Evolutionary conservation across 176 grass and related monocot species (phyloP).

Genomic region (Elymus sibiricus): DNA sequence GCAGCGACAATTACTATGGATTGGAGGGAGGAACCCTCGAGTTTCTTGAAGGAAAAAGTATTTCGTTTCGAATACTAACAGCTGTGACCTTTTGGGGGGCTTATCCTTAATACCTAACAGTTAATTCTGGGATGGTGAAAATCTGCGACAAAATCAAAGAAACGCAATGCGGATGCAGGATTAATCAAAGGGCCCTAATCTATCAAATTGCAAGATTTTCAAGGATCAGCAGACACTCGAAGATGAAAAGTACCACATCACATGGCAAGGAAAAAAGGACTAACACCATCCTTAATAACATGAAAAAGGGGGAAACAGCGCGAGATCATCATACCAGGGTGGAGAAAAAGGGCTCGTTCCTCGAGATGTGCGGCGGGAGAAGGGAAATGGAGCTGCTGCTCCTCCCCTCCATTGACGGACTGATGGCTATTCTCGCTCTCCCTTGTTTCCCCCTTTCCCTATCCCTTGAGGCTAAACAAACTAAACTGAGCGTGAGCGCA

Average conservation of each 20-base stretch:
- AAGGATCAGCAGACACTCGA: not conserved
- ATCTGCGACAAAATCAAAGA: too few species aligned
- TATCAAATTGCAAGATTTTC: too few species aligned
- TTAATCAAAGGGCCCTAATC: too few species aligned
- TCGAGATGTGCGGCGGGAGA: not conserved
- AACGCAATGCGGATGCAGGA: too few species aligned
- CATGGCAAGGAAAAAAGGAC: not conserved
- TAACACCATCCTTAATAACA: too few species aligned
- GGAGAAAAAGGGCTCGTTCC: not conserved
- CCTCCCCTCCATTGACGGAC: slow-evolving; percentile 31
- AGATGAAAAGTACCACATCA: not conserved
- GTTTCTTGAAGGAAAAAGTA: not conserved
- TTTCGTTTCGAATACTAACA: not conserved
- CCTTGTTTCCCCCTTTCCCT: slow-evolving; percentile 18
- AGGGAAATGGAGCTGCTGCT: slow-evolving; percentile 25
- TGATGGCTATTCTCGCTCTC: slow-evolving; percentile 13
- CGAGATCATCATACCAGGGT: slow-evolving; percentile 24
- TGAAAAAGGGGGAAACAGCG: not conserved
- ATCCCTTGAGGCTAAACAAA: not conserved
- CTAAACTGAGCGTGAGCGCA: not conserved
- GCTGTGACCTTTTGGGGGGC: not conserved
- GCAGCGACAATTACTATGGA: too few species aligned
- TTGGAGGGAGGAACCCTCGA: too few species aligned
- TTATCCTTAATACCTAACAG: not conserved
- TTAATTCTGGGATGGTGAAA: too few species aligned